Evolutionary conservation across 805 yeast species (phyloP).

Genomic region (Metschnikowia cubensis): DNA sequence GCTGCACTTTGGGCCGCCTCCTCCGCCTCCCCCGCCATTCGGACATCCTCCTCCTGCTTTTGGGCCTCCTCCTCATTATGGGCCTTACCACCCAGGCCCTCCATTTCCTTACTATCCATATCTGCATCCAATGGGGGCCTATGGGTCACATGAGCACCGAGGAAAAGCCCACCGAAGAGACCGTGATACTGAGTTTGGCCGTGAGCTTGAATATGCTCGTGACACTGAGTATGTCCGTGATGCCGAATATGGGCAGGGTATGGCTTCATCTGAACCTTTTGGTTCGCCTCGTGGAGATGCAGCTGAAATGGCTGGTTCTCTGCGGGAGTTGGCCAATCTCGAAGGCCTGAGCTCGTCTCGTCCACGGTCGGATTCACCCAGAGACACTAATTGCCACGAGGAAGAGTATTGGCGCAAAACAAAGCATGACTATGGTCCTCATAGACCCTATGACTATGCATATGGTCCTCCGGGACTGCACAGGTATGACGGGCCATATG

Average conservation of each 20-base stretch:
- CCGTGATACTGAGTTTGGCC: not conserved
- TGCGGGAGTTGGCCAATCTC: not conserved
- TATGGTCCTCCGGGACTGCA: not conserved
- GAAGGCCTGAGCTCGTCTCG: not conserved
- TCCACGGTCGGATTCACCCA: not conserved
- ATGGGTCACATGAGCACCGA: not conserved
- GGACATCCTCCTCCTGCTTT: slow-evolving; percentile 7
- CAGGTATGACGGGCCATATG: not conserved
- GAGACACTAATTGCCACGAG: not conserved
- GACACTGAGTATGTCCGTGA: not conserved
- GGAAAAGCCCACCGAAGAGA: not conserved
- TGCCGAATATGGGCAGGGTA: not conserved
- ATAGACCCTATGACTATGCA: not conserved
- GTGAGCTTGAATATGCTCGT: too few relatives aligned
- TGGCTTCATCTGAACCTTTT: not conserved
- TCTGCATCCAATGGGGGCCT: slow-evolving; percentile 1
- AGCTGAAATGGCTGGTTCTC: not conserved
- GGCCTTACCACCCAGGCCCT: slow-evolving; percentile 2
- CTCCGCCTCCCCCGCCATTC: slow-evolving; percentile 10
- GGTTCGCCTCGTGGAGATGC: not conserved
- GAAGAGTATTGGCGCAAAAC: slow-evolving; percentile 1
- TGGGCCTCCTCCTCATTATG: slow-evolving; percentile 2
- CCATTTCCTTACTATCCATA: slow-evolving; percentile 4
- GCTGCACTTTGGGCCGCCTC: slow-evolving; percentile 8
- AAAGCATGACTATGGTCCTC: not conserved